These are phyloP conservation scores for Noccaea caerulescens DNA, from an alignment of 345 rosid species.

Conservation along the genomic window DNA sequence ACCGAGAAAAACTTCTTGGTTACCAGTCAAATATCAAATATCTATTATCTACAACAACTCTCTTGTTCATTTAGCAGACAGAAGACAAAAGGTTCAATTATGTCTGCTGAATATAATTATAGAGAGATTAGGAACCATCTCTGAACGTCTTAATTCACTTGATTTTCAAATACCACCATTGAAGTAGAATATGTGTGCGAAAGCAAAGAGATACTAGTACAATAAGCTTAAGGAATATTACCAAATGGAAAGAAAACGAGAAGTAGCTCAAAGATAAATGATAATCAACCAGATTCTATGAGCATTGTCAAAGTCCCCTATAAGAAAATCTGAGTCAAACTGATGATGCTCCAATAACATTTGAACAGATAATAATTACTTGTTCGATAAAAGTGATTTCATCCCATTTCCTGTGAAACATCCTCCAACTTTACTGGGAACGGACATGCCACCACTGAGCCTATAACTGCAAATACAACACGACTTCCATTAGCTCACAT, in stretches of 20 bases:
- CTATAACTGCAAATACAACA: conserved; percentile 17
- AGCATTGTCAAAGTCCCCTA: background rate
- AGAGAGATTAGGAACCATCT: too few species aligned
- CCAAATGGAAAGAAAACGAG: background rate
- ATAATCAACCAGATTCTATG: conserved; percentile 14
- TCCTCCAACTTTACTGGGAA: conserved; percentile 7
- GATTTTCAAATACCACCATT: background rate
- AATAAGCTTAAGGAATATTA: background rate
- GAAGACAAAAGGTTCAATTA: too few species aligned
- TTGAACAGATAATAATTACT: background rate
- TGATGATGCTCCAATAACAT: conserved; percentile 4
- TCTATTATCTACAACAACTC: too few species aligned
- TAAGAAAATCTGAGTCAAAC: background rate
- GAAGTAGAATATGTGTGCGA: background rate
- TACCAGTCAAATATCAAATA: too few species aligned
- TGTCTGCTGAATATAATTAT: too few species aligned
- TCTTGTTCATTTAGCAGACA: too few species aligned
- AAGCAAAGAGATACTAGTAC: background rate
- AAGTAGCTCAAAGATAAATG: conserved; percentile 1
- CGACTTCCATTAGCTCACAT: background rate
- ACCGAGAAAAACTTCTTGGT: too few species aligned
- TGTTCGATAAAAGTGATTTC: background rate
- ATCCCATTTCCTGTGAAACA: background rate
- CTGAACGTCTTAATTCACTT: background rate
- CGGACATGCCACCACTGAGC: conserved; percentile 16